phyloP scores from a whole-genome alignment of 2,329 filamentous ascomycete species.

The Nigrospora oryzae region DNA sequence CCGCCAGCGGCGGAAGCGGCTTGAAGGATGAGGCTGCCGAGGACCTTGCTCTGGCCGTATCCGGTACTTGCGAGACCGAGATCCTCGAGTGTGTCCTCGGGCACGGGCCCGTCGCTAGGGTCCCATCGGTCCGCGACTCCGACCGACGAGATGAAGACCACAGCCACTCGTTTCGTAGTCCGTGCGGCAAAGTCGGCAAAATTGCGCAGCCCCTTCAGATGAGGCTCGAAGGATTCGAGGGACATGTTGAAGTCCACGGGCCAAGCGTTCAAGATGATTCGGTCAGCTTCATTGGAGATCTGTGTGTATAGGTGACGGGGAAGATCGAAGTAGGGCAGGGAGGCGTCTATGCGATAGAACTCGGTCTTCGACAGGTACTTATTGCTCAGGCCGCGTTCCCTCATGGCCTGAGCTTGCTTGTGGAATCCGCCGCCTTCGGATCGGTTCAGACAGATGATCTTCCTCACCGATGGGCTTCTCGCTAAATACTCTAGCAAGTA shows the following conservation, averaged over 20 bases:
- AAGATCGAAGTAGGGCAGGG: conserved; percentile 39
- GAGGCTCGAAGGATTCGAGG: conserved; percentile 38
- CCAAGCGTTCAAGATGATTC: conserved; percentile 47
- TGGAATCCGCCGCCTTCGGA: conserved; percentile 26
- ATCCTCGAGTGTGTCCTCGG: conserved; percentile 22
- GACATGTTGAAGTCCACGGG: conserved; percentile 46
- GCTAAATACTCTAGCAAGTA: conserved; percentile 34
- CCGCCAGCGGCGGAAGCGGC: conserved; percentile 18
- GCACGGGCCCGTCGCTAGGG: conserved; percentile 13
- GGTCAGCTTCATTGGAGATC: conserved; percentile 29
- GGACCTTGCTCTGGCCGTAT: conserved; percentile 30
- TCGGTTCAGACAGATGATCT: conserved; percentile 42
- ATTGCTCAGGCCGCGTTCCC: conserved; percentile 27
- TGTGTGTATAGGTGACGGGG: conserved; percentile 21
- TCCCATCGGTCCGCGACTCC: conserved; percentile 22
- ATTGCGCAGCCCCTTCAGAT: conserved; percentile 40
- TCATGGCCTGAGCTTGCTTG: conserved; percentile 27
- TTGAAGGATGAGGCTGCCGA: conserved; percentile 27
- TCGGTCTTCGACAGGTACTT: conserved; percentile 26
- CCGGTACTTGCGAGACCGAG: conserved; percentile 17
- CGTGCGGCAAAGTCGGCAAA: conserved; percentile 32
- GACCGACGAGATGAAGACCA: conserved; percentile 31
- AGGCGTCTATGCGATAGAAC: conserved; percentile 40
- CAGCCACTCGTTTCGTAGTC: conserved; percentile 21
- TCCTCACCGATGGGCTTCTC: conserved; percentile 23